Evolutionary conservation across 192 early-diverging fungal species (phyloP), one percentile per base, ranked within the genome.

Genomic region (Entophlyctis luteolus): DNA sequence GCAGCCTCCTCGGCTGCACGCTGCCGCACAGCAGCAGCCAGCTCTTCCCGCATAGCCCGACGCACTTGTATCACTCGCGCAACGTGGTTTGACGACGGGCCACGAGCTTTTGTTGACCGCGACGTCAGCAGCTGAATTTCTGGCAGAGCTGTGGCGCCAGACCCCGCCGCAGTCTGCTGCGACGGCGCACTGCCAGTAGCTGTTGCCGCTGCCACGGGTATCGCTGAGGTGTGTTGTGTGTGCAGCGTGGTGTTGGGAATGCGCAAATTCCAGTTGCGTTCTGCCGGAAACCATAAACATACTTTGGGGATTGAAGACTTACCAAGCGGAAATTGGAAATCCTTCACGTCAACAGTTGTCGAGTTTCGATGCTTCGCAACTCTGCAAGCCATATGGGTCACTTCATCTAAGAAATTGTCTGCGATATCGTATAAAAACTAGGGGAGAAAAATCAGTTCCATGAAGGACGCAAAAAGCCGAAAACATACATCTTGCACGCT

Each of bases 261-360:
- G 52, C 91, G 87, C 50, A 93, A 88, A 55, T 91, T 93, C 90
- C 89, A 93, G 67, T 90, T 93, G 18, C 90, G 84, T 77, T 93
- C 91, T 80, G 47, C 52, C 50, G 16, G 47, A 5, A 48, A 65
- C 4, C 27, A 59, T 18, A 48, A 23, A 39, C 22, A 36, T 35
- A n/a, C 38, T 27, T 52, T 1, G 10, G 34, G 22, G n/a, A 22
- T 39, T 20, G n/a, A 4, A 12, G 22, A 27, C 25, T 18, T 81
- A 88, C 87, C 87, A 31, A 94, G 77, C 57, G 92, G 88, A 55
- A 94, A 77, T 67, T 94, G 89, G 36, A 94, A 72, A 72, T 94
- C 92, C 71, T 90, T 91, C n/a, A 90, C 87, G 69, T 91, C 89
- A 34, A 92, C 65, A 23, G 85, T 85, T 52, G 84, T 77, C 3